Percentiles rank a stretch among this genome's conserved stretches.
Evolutionary conservation across 495 filamentous ascomycete genomes (phyloP).

Genomic region (Xylaria sp.): DNA sequence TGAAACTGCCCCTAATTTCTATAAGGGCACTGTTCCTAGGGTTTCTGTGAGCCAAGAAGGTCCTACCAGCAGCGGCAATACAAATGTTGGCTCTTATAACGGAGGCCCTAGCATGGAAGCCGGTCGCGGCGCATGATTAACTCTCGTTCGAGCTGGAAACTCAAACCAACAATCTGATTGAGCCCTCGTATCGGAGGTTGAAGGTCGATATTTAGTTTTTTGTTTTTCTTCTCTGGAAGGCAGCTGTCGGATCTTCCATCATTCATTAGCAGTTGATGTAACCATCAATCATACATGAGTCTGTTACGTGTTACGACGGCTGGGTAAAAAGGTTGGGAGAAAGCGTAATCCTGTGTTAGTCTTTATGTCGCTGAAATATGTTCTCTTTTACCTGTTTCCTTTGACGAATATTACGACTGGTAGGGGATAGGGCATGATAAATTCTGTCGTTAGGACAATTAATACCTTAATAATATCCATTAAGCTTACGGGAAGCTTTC

Average conservation of each 20-base stretch:
- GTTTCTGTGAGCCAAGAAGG: neutral
- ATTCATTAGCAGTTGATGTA: neutral
- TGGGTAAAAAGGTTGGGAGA: neutral
- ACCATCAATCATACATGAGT: neutral
- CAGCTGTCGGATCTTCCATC: neutral
- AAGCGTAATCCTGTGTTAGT: neutral
- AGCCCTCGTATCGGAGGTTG: neutral
- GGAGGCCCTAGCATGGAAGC: constrained; percentile 23
- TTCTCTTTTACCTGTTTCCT: neutral
- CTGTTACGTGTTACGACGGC: neutral
- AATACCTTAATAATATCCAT: too few species aligned
- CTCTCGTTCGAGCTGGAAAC: neutral
- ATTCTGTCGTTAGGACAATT: too few species aligned
- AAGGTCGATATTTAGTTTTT: neutral
- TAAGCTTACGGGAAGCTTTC: too few species aligned
- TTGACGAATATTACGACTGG: too few species aligned
- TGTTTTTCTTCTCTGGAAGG: neutral
- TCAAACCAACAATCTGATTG: neutral
- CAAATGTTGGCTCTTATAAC: constrained; percentile 12
- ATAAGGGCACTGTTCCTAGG: neutral
- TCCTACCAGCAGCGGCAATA: constrained; percentile 9
- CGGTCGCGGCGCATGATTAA: neutral
- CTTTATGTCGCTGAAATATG: neutral
- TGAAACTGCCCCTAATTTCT: neutral
- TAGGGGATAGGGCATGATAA: too few species aligned